Percentiles rank a stretch among this genome's conserved stretches.
Evolutionary conservation across 305 asterid genomes (phyloP).

Genomic region (Fraxinus dipetala): DNA sequence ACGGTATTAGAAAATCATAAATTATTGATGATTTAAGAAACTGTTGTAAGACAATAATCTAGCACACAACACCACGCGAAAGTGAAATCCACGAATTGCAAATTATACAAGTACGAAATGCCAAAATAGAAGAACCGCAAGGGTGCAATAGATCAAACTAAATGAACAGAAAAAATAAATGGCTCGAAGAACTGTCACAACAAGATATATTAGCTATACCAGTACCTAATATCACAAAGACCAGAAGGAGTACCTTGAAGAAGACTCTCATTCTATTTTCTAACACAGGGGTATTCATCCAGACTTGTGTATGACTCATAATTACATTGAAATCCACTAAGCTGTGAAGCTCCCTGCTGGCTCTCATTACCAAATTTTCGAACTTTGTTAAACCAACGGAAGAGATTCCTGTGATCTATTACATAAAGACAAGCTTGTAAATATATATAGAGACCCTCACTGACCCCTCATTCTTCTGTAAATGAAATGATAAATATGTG

Average conservation of each 20-base stretch:
- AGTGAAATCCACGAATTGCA: background rate
- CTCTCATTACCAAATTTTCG: conserved; percentile 46
- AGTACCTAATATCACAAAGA: background rate
- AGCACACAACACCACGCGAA: background rate
- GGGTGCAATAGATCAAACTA: background rate
- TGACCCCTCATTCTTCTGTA: conserved; percentile 70
- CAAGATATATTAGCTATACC: background rate
- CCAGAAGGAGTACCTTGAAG: background rate
- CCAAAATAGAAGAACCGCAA: background rate
- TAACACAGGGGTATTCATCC: background rate
- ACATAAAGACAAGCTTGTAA: conserved; percentile 96
- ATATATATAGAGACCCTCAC: conserved; percentile 67
- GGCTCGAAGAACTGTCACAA: background rate
- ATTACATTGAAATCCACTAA: background rate
- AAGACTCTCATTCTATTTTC: background rate
- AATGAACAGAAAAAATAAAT: background rate
- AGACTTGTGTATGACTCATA: background rate
- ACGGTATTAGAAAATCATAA: too few relatives aligned
- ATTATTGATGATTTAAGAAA: background rate
- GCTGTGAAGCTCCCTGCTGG: conserved; percentile 32
- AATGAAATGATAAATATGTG: conserved; percentile 4
- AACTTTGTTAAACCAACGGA: conserved; percentile 62
- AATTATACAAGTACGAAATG: background rate
- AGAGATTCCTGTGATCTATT: conserved; percentile 79
- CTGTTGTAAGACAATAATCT: background rate